Base-by-base conservation (phyloP, 106 monocot genomes). In the Platanthera guangdongensis region DNA sequence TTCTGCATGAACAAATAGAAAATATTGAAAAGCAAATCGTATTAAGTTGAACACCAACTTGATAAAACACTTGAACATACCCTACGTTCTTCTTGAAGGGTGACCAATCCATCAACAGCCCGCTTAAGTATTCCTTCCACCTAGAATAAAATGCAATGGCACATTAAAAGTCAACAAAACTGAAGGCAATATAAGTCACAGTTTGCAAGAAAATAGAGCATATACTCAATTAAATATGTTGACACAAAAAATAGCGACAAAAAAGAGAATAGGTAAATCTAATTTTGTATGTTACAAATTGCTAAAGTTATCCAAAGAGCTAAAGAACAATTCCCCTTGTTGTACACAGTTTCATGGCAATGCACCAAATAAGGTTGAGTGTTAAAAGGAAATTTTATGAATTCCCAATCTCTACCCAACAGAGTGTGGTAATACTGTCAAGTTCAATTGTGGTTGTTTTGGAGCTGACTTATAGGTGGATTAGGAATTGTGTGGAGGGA, bases 31-130 rank as follows among this genome's bases (percentile, higher is more conserved):
- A 32, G 19, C 59, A 60, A 30, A 70, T 5, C 32, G 53, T 21
- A 18, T 59, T 45, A 70, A 7, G 6, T 5, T 32, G 5, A 75
- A 53, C 7, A 3, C 39, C 13, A 18, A 22, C 19, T 21, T 57
- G 39, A 11, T 21, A 9, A 5, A 79, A 49, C 54, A 78, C 69
- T 48, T 52, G 13, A 67, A 22, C 75, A 16, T 39, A 92, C 99
- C 92, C 85, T 99, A 50, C 99, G 87, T 78, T 94, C 99, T 51
- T 90, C 99, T 88, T 99, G 99, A 71, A 99, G 94, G 30, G 85
- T 76, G 50, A 88, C 76, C 67, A 99, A 80, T 57, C 84, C 99
- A 85, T 92, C 88, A 55, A 78, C 84, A 79, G 99, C 99, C 69
- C 94, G 84, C 73, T 84, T 52, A 64, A 99, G 79, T 77, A 94